Percentiles rank a stretch among this genome's conserved stretches.
Evolutionary conservation across 2,329 filamentous ascomycete species (phyloP).

Genomic region (Aureobasidium sp.): DNA sequence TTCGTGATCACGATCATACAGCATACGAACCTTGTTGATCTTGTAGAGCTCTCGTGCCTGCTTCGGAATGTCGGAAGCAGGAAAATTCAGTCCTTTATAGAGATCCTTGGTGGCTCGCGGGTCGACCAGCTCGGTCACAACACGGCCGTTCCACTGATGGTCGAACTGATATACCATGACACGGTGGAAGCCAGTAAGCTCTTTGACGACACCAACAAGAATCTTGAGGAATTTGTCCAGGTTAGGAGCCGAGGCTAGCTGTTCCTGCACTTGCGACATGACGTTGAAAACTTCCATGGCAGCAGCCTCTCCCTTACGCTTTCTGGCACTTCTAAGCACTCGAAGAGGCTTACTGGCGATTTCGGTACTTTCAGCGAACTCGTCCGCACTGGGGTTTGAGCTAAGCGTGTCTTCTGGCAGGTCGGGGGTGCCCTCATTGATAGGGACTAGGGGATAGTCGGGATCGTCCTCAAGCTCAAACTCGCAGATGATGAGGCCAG

Average conservation of each 20-base stretch:
- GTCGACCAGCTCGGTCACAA: constrained; percentile 82
- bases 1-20: constrained; percentile 76
- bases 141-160: constrained; percentile 70
- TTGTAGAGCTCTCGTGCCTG: constrained; percentile 86
- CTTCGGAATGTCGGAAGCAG: constrained; percentile 76
- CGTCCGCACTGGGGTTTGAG: constrained; percentile 64
- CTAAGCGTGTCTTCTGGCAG: constrained; percentile 66
- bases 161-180: constrained; percentile 95
- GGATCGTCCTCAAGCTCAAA: constrained; percentile 79
- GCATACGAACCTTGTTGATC: constrained; percentile 77
- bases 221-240: constrained; percentile 72
- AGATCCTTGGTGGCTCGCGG: constrained; percentile 71
- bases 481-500: constrained; percentile 73
- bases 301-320: constrained; percentile 68
- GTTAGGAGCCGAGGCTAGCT: constrained; percentile 64
- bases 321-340: constrained; percentile 66
- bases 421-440: constrained; percentile 51
- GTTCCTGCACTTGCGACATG: constrained; percentile 85
- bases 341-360: constrained; percentile 70
- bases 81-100: constrained; percentile 83
- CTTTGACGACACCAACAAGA: constrained; percentile 77
- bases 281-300: constrained; percentile 90
- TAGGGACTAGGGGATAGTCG: constrained; percentile 59
- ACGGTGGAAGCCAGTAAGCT: constrained; percentile 82
- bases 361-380: constrained; percentile 68